A percentile compares a stretch with the other conserved stretches of the same genome.
phyloP scores from a whole-genome alignment of 805 yeast genomes.

The Scheffersomyces coipomensis region DNA sequence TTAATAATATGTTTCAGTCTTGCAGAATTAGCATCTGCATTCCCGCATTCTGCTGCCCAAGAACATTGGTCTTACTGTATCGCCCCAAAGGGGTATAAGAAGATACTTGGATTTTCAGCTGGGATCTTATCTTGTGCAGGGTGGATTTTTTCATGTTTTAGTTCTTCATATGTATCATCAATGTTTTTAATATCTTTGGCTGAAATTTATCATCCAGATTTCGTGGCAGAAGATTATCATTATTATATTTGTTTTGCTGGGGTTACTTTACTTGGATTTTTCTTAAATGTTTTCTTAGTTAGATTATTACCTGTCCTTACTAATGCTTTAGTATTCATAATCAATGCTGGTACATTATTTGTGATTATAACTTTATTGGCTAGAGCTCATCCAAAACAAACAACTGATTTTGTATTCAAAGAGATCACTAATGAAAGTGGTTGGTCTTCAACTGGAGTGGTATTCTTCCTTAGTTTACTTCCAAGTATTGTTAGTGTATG shows the following conservation, averaged over 20 bases:
- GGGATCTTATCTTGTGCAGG: conserved; percentile 27
- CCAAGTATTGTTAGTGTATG: conserved; percentile 26
- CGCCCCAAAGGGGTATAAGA: conserved; percentile 19
- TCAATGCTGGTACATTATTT: conserved; percentile 19
- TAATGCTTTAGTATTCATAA: conserved; percentile 15
- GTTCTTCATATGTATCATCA: conserved; percentile 14
- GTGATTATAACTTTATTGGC: conserved; percentile 18
- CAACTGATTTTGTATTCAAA: conserved; percentile 19
- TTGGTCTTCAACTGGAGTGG: conserved; percentile 22
- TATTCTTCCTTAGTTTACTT: conserved; percentile 22
- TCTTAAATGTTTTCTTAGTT: conserved; percentile 13
- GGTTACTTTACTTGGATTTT: conserved; percentile 7
- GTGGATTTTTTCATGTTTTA: conserved; percentile 20
- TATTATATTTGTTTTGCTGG: conserved; percentile 14
- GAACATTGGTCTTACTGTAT: conserved; percentile 31
- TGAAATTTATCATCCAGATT: conserved; percentile 14
- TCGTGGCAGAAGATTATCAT: conserved; percentile 15
- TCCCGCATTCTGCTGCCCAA: conserved; percentile 32
- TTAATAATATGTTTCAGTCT: conserved; percentile 15
- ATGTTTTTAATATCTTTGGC: conserved; percentile 15
- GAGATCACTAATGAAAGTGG: conserved; percentile 22
- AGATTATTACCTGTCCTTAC: conserved; percentile 13
- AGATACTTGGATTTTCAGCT: conserved; percentile 23
- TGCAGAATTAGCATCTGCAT: conserved; percentile 32
- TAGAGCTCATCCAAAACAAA: conserved; percentile 15